Conservation (phyloP, 805 yeast species). For the Myxozyma melibiosi region DNA sequence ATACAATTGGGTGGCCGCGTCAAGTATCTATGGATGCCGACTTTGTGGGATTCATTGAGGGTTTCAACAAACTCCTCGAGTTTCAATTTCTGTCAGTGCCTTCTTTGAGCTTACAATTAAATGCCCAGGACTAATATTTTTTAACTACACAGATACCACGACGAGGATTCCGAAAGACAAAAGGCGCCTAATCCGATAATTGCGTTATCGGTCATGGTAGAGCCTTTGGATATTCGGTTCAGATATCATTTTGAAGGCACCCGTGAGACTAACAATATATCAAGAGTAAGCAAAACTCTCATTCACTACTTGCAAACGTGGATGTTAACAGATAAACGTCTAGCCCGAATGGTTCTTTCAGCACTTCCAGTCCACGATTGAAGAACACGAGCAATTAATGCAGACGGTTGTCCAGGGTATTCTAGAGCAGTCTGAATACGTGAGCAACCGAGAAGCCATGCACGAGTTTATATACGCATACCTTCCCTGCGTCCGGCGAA, state of each 20-base stretch:
- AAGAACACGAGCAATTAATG: slow-evolving; percentile 40
- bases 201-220: slow-evolving; percentile 50
- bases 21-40: not conserved
- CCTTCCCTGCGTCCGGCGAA: slow-evolving; percentile 51
- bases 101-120: too few species aligned
- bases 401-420: slow-evolving; percentile 34
- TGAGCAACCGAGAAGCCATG: slow-evolving; percentile 39
- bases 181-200: slow-evolving; percentile 12
- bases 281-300: slow-evolving; percentile 46
- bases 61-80: slow-evolving; percentile 16
- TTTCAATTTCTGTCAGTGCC: slow-evolving; percentile 22
- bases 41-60: not conserved
- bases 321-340: not conserved
- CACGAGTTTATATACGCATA: slow-evolving; percentile 52
- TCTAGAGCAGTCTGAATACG: slow-evolving; percentile 25
- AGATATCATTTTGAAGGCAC: slow-evolving; percentile 61
- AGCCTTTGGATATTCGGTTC: slow-evolving; percentile 54
- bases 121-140: not conserved
- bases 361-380: slow-evolving; percentile 45
- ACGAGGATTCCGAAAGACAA: not conserved
- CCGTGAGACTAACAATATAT: slow-evolving; percentile 61
- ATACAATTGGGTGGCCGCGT: slow-evolving; percentile 29
- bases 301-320: not conserved
- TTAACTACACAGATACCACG: not conserved
- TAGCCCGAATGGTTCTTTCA: slow-evolving; percentile 69